phyloP scores from a whole-genome alignment of 192 early-diverging fungal genomes.

The Radiomyces spectabilis region DNA sequence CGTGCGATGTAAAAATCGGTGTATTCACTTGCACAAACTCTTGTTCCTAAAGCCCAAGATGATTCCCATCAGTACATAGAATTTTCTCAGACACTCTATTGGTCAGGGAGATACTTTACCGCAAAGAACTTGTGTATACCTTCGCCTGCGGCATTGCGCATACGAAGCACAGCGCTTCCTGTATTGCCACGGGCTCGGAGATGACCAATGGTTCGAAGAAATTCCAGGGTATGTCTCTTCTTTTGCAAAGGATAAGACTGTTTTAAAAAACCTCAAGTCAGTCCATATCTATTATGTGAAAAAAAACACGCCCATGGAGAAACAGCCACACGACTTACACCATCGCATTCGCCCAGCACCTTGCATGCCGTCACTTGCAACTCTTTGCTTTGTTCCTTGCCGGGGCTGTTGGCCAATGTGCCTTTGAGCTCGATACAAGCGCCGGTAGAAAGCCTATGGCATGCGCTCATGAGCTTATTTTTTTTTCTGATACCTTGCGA shows the following conservation, averaged over 20 bases:
- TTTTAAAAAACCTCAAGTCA: not conserved
- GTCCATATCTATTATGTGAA: too few species aligned
- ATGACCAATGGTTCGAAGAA: slow-evolving; percentile 70
- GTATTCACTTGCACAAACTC: slow-evolving; percentile 76
- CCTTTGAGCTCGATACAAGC: slow-evolving; percentile 68
- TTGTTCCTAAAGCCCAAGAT: slow-evolving; percentile 51
- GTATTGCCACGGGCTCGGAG: slow-evolving; percentile 70
- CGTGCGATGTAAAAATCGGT: slow-evolving; percentile 74
- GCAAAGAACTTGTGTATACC: slow-evolving; percentile 72
- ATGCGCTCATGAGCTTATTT: not conserved
- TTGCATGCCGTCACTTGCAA: slow-evolving; percentile 47
- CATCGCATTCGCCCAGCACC: slow-evolving; percentile 52
- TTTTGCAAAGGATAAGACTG: slow-evolving; percentile 84
- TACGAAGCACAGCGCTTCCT: slow-evolving; percentile 63
- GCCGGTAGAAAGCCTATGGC: slow-evolving; percentile 58
- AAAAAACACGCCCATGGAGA: not conserved
- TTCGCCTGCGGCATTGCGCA: slow-evolving; percentile 56
- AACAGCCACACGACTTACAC: slow-evolving; percentile 20
- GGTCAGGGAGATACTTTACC: slow-evolving; percentile 22
- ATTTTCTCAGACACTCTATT: not conserved
- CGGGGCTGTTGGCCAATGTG: slow-evolving; percentile 53
- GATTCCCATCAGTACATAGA: not conserved
- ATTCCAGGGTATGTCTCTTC: slow-evolving; percentile 68
- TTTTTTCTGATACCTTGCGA: not conserved
- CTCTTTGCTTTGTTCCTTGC: slow-evolving; percentile 66